Conservation (phyloP, 805 yeast species). For the Pichia sporocuriosa region DNA sequence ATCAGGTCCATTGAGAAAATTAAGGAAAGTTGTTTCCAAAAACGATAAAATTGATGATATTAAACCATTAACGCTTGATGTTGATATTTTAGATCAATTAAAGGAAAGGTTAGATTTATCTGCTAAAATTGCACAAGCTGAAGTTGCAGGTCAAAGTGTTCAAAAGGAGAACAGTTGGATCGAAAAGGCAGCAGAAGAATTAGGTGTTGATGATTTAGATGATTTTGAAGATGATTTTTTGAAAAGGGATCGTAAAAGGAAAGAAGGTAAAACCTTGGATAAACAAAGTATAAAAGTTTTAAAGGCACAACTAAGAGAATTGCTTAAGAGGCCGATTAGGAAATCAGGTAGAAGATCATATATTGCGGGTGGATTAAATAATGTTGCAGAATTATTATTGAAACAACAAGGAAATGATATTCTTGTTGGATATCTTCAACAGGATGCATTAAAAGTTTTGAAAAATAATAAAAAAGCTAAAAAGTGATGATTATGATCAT, state of each 20-base stretch:
- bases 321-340: constrained; percentile 50
- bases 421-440: constrained; percentile 64
- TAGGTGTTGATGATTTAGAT: constrained; percentile 68
- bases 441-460: constrained; percentile 62
- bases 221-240: constrained; percentile 66
- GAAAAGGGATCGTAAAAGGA: constrained; percentile 54
- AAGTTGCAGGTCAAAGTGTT: constrained; percentile 44
- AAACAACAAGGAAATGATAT: constrained; percentile 53
- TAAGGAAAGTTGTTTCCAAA: constrained; percentile 47
- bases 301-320: constrained; percentile 45
- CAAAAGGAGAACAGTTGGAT: constrained; percentile 76
- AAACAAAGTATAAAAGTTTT: constrained; percentile 42
- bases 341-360: constrained; percentile 63
- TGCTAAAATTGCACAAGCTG: constrained; percentile 67
- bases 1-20: constrained; percentile 74
- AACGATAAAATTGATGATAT: constrained; percentile 43
- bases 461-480: constrained; percentile 24
- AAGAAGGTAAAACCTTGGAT: constrained; percentile 44
- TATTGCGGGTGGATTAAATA: constrained; percentile 70
- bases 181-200: constrained; percentile 84
- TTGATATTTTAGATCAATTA: constrained; percentile 62
- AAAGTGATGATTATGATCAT: constrained; percentile 3
- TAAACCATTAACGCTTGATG: constrained; percentile 68
- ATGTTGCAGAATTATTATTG: constrained; percentile 70
- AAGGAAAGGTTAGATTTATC: constrained; percentile 65